phyloP scores from a whole-genome alignment of 2,329 filamentous ascomycete species.

The Aquanectria penicillioides region DNA sequence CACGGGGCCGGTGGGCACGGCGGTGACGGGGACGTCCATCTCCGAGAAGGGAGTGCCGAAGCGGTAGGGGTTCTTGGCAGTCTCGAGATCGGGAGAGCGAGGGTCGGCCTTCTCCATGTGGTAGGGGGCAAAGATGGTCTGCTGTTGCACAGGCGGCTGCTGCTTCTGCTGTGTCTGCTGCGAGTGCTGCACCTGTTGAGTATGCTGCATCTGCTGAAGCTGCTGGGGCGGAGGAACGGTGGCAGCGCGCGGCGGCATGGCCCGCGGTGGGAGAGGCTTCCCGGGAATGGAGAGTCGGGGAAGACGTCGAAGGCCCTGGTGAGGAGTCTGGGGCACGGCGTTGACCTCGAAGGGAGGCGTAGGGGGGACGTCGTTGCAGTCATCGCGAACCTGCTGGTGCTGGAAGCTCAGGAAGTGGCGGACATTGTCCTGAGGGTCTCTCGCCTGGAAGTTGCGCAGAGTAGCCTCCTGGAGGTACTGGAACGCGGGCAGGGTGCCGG shows the following conservation, averaged over 20 bases:
- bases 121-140: constrained; percentile 57
- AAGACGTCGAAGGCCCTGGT: constrained; percentile 66
- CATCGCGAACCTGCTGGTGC: constrained; percentile 57
- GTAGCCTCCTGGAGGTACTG: constrained; percentile 78
- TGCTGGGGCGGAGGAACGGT: constrained; percentile 41
- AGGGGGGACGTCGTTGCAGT: constrained; percentile 66
- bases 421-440: constrained; percentile 92
- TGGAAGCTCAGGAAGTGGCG: constrained; percentile 92
- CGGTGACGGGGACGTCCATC: constrained; percentile 86
- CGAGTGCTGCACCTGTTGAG: too few relatives aligned
- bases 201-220: constrained; percentile 39
- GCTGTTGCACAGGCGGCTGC: constrained; percentile 29
- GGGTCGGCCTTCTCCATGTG: constrained; percentile 63
- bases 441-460: constrained; percentile 73
- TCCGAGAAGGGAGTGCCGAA: constrained; percentile 91
- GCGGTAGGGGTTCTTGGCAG: constrained; percentile 71
- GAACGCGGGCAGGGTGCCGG: constrained; percentile 69
- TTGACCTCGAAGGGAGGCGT: constrained; percentile 76
- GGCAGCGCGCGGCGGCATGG: constrained; percentile 41
- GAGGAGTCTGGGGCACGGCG: constrained; percentile 57
- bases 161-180: too few relatives aligned
- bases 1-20: constrained; percentile 75
- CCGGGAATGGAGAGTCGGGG: constrained; percentile 71
- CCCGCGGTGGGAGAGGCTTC: constrained; percentile 43
- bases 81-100: constrained; percentile 65